Base-by-base conservation (phyloP, 441 rosid genomes). In the Jatropha multifida region DNA sequence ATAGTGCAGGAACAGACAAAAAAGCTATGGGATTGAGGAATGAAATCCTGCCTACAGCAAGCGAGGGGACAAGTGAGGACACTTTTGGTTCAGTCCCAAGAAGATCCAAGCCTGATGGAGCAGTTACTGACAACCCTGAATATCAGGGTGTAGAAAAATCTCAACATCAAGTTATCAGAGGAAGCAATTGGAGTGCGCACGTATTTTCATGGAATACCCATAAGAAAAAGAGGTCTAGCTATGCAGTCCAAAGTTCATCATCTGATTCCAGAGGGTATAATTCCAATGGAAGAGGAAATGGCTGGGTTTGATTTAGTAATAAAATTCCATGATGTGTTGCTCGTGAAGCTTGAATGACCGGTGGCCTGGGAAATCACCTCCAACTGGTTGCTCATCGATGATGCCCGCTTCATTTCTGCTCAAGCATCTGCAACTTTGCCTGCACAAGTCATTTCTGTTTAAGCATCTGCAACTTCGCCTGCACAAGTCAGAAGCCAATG, bases 211-310 rank as follows among this genome's bases (percentile, higher is more conserved):
- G 99, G 99, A 94, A 86, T 79, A 82, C 94, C 46, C 79, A 92
- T 78, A 92, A 88, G 84, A 92, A 91, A 92, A 96, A 90, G 87
- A 85, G 98, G 82, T 92, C 98, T 37, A 92, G 88, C 72, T 90
- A 88, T 83, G 79, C 78, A 7, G 66, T 85, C 51, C 94, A 81
- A n/a, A 90, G 81, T 79, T 87, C 98, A 51, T 91, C 98, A 1
- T 82, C 97, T 20, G 93, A 92, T 77, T 86, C 92, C 51, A 89
- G 88, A 83, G 94, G 89, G 64, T 32, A 32, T 32, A 90, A 84
- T 75, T 88, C 89, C 66, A 81, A 80, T 76, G 99, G 92, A 77
- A 90, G 91, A 80, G 89, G 88, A 78, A 84, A 84, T 59, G 85
- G 88, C 52, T 81, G 87, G 88, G 67, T 54, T 46, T 86, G 79